A percentile compares a stretch with the other conserved stretches of the same genome.
Conservation (phyloP, 768 basidiomycete genomes). For the Hypsizygus marmoreus region DNA sequence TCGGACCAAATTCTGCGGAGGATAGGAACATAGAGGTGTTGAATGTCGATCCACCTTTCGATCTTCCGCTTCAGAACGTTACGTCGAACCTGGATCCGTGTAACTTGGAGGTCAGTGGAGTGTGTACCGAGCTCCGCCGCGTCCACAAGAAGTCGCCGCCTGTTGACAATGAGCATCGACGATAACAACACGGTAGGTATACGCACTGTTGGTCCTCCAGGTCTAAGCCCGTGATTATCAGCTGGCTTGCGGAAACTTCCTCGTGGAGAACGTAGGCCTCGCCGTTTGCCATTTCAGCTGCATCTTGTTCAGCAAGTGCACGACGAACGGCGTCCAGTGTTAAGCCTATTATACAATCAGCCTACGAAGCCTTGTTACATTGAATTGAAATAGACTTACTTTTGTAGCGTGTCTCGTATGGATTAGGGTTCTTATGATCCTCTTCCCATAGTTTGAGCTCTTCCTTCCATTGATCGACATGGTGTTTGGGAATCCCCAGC, state of each 20-base stretch:
- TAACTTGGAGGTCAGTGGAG: too few species aligned
- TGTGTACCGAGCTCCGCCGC: not conserved
- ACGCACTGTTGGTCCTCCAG: constrained; percentile 5
- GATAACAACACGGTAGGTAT: not conserved
- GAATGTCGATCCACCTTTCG: too few species aligned
- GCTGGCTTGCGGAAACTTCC: constrained; percentile 14
- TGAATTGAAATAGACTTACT: constrained; percentile 1
- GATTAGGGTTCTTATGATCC: constrained; percentile 7
- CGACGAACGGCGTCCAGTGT: constrained; percentile 7
- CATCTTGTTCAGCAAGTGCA: constrained; percentile 14
- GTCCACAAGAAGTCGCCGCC: constrained; percentile 1
- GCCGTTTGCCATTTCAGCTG: not conserved
- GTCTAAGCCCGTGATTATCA: constrained; percentile 24
- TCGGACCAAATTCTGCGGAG: too few species aligned
- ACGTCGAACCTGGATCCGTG: too few species aligned
- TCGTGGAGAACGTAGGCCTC: constrained; percentile 5
- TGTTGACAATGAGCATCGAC: not conserved
- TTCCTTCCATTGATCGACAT: constrained; percentile 1
- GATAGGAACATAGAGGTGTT: too few species aligned
- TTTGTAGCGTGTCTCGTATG: not conserved
- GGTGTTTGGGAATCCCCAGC: not conserved
- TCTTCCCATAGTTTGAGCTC: constrained; percentile 9
- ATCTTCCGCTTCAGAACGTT: too few species aligned
- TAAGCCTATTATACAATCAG: constrained; percentile 2
- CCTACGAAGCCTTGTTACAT: not conserved